phyloP scores from a whole-genome alignment of 139 green algal species.

The Ostreobium quekettii region DNA sequence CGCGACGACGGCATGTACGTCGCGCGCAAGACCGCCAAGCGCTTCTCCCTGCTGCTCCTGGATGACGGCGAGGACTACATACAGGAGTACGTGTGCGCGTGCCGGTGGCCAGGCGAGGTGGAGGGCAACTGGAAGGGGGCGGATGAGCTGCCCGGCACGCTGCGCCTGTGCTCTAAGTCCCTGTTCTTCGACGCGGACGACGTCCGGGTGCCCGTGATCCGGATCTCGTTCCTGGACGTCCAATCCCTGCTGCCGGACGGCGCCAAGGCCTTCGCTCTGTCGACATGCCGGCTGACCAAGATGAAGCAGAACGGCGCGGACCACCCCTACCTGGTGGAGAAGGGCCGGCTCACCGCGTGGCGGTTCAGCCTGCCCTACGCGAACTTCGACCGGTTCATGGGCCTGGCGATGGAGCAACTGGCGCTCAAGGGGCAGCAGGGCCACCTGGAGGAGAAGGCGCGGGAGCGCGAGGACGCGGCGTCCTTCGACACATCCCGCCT shows the following conservation, averaged over 20 bases:
- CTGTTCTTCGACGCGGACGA: slow-evolving; percentile 86
- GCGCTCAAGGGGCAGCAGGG: slow-evolving; percentile 16
- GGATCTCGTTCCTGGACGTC: slow-evolving; percentile 27
- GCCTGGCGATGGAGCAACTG: slow-evolving; percentile 54
- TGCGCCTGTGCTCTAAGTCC: slow-evolving; percentile 68
- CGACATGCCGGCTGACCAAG: slow-evolving; percentile 19
- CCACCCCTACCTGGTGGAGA: slow-evolving; percentile 3
- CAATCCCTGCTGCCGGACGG: slow-evolving; percentile 18
- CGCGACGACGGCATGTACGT: slow-evolving; percentile 42
- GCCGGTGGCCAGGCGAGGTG: slow-evolving; percentile 39
- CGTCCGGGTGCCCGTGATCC: slow-evolving; percentile 60
- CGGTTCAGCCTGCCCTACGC: slow-evolving; percentile 58
- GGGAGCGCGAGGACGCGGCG: slow-evolving; percentile 32
- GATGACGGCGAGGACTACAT: slow-evolving; percentile 77
- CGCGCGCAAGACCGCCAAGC: slow-evolving; percentile 20
- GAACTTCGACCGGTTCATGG: slow-evolving; percentile 50
- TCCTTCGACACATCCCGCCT: slow-evolving; percentile 68
- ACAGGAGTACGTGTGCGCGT: slow-evolving; percentile 17
- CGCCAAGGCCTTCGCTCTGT: slow-evolving; percentile 7
- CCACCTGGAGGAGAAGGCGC: slow-evolving; percentile 30
- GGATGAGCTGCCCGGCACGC: slow-evolving; percentile 47
- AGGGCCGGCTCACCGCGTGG: slow-evolving; percentile 33
- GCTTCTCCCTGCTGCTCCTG: slow-evolving; percentile 78
- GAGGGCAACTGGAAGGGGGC: slow-evolving; percentile 53
- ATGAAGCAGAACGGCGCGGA: not conserved